phyloP scores from a whole-genome alignment of 106 monocot genomes.

The Dioscorea zingiberensis region DNA sequence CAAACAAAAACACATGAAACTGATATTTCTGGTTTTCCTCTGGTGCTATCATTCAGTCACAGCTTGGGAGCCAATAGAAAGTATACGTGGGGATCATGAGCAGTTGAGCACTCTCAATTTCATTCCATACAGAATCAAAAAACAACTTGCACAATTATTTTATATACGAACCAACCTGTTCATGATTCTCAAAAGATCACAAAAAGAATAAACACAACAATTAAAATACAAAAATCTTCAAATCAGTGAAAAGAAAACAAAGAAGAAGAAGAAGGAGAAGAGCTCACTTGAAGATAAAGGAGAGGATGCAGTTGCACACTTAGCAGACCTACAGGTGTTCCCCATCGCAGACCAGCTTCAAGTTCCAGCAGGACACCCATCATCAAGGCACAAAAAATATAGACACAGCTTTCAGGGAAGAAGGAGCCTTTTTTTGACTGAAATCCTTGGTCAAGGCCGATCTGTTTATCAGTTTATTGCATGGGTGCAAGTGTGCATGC shows the following conservation, averaged over 20 bases:
- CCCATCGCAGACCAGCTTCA: constrained; percentile 17
- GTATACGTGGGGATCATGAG: no score
- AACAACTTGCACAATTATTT: not conserved
- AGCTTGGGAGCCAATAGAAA: no score
- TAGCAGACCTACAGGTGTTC: constrained; percentile 28
- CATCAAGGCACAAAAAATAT: not conserved
- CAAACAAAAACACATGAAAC: no score
- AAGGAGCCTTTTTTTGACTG: not conserved
- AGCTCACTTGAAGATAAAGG: constrained; percentile 22
- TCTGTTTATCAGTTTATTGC: no score
- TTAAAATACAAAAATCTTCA: no score
- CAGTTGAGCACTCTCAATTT: no score
- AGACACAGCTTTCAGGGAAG: not conserved
- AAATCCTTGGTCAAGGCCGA: not conserved
- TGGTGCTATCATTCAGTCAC: no score
- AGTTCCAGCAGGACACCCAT: not conserved
- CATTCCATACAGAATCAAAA: no score
- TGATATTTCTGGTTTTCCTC: no score
- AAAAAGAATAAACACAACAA: not conserved
- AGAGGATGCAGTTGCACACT: constrained; percentile 25
- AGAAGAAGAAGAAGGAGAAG: not conserved
- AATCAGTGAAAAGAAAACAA: not conserved
- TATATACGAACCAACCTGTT: no score
- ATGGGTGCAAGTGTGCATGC: no score
- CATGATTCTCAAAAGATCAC: no score